These are phyloP conservation scores for Megacollybia platyphylla DNA, from an alignment of 1,284 basidiomycete species.

Conservation along the genomic window DNA sequence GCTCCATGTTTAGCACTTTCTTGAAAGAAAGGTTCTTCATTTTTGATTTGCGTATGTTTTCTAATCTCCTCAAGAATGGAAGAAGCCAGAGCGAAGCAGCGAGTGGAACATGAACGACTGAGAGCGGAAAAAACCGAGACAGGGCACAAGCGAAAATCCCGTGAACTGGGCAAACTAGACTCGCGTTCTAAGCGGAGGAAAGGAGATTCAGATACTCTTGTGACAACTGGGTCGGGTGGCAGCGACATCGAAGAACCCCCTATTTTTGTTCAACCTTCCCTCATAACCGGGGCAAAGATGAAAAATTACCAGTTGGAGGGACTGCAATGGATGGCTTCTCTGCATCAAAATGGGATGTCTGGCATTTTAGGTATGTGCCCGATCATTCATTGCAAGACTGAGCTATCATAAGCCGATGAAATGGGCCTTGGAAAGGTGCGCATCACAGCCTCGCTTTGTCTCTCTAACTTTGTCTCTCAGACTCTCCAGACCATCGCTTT, in stretches of 20 bases:
- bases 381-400: neutral
- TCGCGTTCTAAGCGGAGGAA: constrained; percentile 22
- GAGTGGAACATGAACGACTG: constrained; percentile 5
- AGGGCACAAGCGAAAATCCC: constrained; percentile 9
- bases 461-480: constrained; percentile 21
- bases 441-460: constrained; percentile 1
- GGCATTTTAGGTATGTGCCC: constrained; percentile 69
- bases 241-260: constrained; percentile 16
- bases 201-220: constrained; percentile 13
- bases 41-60: constrained; percentile 23
- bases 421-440: constrained; percentile 86
- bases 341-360: constrained; percentile 91
- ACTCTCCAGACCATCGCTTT: constrained; percentile 92
- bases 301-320: constrained; percentile 92
- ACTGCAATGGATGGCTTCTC: constrained; percentile 89
- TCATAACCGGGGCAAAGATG: constrained; percentile 77
- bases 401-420: constrained; percentile 53
- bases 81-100: constrained; percentile 24
- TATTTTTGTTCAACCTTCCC: constrained; percentile 57
- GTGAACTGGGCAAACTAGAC: constrained; percentile 18
- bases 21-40: too few species aligned
- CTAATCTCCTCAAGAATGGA: constrained; percentile 55
- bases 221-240: constrained; percentile 3
- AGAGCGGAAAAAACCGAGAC: constrained; percentile 7
- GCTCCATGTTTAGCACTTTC: too few species aligned